Evolutionary conservation across 2,329 filamentous ascomycete genomes (phyloP).

Genomic region (Aspergillus ruber): DNA sequence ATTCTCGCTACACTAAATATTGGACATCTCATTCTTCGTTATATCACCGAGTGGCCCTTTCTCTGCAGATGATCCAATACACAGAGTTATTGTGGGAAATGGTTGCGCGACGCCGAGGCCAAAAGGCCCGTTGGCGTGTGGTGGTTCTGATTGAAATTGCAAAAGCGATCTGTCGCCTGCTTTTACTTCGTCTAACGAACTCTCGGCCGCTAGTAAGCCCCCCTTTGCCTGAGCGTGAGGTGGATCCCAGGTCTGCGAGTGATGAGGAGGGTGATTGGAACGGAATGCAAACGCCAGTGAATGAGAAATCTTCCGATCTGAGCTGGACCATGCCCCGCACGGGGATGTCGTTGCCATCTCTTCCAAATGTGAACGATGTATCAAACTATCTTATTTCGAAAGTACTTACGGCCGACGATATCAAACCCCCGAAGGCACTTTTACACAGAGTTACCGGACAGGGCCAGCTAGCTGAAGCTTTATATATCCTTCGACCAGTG

Average conservation of each 20-base stretch:
- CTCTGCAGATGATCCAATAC: slow-evolving; percentile 86
- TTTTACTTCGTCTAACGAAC: slow-evolving; percentile 76
- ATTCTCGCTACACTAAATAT: slow-evolving; percentile 59
- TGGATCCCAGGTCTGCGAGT: slow-evolving; percentile 57
- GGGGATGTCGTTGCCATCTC: slow-evolving; percentile 71
- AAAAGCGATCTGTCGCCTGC: slow-evolving; percentile 76
- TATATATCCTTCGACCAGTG: slow-evolving; percentile 85
- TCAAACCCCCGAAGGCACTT: slow-evolving; percentile 82
- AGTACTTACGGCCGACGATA: slow-evolving; percentile 90
- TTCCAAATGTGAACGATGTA: slow-evolving; percentile 76
- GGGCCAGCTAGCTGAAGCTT: slow-evolving; percentile 77
- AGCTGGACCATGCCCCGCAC: slow-evolving; percentile 95
- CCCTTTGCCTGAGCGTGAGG: slow-evolving; percentile 76
- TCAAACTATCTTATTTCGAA: slow-evolving; percentile 81
- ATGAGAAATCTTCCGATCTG: slow-evolving; percentile 36
- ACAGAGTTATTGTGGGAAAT: slow-evolving; percentile 97
- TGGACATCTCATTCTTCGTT: slow-evolving; percentile 57
- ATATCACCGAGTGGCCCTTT: slow-evolving; percentile 74
- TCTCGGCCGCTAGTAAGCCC: slow-evolving; percentile 77
- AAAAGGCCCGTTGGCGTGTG: slow-evolving; percentile 76
- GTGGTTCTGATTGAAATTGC: slow-evolving; percentile 77
- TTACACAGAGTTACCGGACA: slow-evolving; percentile 67
- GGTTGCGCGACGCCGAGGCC: slow-evolving; percentile 77
- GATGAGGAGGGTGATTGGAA: slow-evolving; percentile 42
- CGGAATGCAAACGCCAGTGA: slow-evolving; percentile 40